These are phyloP conservation scores for Yamadazyma mexicana DNA, from an alignment of 1,139 yeast species.

Conservation along the genomic window DNA sequence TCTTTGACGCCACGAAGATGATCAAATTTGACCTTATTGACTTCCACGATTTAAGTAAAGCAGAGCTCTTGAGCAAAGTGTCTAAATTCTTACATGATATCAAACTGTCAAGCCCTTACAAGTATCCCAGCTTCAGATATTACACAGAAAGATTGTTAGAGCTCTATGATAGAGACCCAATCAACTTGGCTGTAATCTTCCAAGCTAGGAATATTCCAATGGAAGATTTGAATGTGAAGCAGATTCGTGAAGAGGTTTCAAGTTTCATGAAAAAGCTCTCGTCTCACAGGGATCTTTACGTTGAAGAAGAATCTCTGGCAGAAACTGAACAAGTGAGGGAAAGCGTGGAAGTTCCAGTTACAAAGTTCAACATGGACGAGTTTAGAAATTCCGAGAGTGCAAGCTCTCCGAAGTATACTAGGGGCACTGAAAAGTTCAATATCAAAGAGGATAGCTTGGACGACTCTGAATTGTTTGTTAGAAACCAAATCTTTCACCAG, in stretches of 20 bases:
- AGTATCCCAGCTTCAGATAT: conserved; percentile 8
- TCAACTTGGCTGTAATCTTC: conserved; percentile 11
- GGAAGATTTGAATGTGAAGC: conserved; percentile 1
- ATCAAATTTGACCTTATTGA: conserved; percentile 12
- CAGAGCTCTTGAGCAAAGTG: conserved; percentile 8
- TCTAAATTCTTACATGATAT: conserved; percentile 8
- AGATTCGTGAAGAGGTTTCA: conserved; percentile 6
- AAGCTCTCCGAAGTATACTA: conserved; percentile 5
- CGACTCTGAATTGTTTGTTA: conserved; percentile 17
- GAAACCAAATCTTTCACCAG: conserved; percentile 18
- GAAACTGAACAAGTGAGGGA: conserved; percentile 2
- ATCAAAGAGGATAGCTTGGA: conserved; percentile 18
- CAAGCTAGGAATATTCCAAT: background rate
- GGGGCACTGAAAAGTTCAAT: conserved; percentile 9
- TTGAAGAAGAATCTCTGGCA: conserved; percentile 7
- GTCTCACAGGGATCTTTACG: conserved; percentile 10
- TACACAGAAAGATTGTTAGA: conserved; percentile 6
- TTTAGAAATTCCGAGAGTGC: conserved; percentile 2
- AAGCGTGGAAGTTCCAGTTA: conserved; percentile 15
- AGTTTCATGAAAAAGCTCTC: conserved; percentile 10
- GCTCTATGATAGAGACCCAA: conserved; percentile 8
- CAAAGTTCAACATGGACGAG: conserved; percentile 26
- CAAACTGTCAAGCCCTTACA: conserved; percentile 6
- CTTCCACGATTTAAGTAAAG: conserved; percentile 13
- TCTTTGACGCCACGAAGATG: conserved; percentile 9